phyloP scores from a whole-genome alignment of 305 asterid genomes.

The Euphrasia arctica region DNA sequence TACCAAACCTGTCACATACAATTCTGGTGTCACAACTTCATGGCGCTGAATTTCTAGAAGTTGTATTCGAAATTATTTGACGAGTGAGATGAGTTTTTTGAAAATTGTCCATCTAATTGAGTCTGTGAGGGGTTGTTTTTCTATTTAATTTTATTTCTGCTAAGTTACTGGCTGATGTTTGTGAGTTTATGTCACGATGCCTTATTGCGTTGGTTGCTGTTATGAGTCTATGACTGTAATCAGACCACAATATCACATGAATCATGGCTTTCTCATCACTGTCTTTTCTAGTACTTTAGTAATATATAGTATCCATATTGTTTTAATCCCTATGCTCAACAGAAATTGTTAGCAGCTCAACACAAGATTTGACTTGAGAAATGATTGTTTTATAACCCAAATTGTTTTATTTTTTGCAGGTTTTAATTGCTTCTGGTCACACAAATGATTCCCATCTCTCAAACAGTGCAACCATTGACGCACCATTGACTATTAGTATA shows the following conservation, averaged over 20 bases:
- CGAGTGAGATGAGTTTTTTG: background rate
- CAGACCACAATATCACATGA: background rate
- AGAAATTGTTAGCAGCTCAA: background rate
- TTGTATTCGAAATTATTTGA: background rate
- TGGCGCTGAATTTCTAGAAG: background rate
- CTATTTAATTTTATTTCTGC: background rate
- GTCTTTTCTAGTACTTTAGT: background rate
- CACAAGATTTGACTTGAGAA: background rate
- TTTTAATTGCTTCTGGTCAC: conserved; percentile 57
- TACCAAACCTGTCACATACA: background rate
- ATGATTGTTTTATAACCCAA: background rate
- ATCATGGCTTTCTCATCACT: background rate
- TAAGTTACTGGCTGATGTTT: background rate
- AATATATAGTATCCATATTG: background rate
- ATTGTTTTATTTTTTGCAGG: conserved; percentile 39
- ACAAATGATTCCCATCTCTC: conserved; percentile 46
- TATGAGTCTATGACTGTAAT: background rate
- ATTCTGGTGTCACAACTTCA: background rate
- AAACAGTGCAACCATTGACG: conserved; percentile 57
- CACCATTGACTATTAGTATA: conserved; percentile 65
- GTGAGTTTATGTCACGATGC: background rate
- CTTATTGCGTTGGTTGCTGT: background rate
- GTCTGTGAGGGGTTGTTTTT: background rate
- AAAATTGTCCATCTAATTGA: background rate
- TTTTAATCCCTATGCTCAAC: background rate